Conservation (phyloP, 2,329 filamentous ascomycete genomes). For the Talaromyces sp. region DNA sequence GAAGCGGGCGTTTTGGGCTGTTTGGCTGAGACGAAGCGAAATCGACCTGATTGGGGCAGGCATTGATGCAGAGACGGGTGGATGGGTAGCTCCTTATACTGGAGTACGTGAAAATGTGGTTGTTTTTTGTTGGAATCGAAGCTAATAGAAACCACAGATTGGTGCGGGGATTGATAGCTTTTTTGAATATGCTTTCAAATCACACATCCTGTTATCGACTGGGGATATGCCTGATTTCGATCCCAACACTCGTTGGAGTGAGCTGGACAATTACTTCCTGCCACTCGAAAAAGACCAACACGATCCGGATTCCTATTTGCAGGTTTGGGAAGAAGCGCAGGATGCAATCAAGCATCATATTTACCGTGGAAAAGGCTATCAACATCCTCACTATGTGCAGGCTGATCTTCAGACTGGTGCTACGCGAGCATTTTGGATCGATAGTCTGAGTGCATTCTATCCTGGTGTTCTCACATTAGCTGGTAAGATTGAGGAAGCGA, state of each 20-base stretch:
- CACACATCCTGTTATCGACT: conserved; percentile 82
- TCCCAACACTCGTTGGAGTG: conserved; percentile 36
- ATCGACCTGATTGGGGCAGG: conserved; percentile 86
- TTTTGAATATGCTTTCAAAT: conserved; percentile 96
- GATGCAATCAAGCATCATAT: conserved; percentile 83
- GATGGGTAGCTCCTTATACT: conserved; percentile 84
- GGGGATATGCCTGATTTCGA: conserved; percentile 42
- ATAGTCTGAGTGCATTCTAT: conserved; percentile 93
- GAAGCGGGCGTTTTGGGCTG: conserved; percentile 92
- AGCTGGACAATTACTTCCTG: conserved; percentile 60
- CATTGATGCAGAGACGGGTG: conserved; percentile 83
- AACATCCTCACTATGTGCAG: conserved; percentile 90
- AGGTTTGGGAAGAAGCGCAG: conserved; percentile 80
- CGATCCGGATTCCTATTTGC: conserved; percentile 71
- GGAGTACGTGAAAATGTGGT: conserved; percentile 45
- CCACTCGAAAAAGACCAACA: conserved; percentile 62
- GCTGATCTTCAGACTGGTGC: conserved; percentile 85
- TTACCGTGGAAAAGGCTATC: conserved; percentile 68
- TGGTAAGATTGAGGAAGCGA: conserved; percentile 84
- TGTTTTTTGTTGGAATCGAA: not conserved
- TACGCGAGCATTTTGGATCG: conserved; percentile 86
- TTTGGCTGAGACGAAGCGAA: conserved; percentile 82
- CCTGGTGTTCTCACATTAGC: conserved; percentile 80
- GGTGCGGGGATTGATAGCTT: conserved; percentile 97
- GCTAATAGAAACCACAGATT: conserved; percentile 46